Evolutionary conservation across 371 early-diverging fungal genomes (phyloP).

Genomic region (Batkoa obscura): DNA sequence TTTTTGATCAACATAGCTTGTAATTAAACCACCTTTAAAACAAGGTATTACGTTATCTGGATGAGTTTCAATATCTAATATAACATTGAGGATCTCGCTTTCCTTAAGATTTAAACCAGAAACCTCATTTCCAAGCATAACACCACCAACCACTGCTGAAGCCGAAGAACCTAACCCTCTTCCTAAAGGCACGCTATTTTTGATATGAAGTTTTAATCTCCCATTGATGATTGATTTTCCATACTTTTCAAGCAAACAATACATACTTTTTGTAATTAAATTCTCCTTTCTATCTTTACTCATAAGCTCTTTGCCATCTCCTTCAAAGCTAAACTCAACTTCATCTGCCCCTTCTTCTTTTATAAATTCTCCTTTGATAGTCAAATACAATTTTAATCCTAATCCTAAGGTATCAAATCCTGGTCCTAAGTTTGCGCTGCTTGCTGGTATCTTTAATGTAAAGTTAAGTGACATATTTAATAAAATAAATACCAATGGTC

Average conservation of each 20-base stretch:
- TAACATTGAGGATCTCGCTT: slow-evolving; percentile 67
- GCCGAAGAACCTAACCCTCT: slow-evolving; percentile 92
- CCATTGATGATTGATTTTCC: slow-evolving; percentile 9
- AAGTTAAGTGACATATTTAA: not conserved
- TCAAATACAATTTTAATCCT: slow-evolving; percentile 62
- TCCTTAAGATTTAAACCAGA: slow-evolving; percentile 40
- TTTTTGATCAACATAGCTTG: slow-evolving; percentile 17
- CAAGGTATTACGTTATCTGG: slow-evolving; percentile 93
- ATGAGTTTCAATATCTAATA: slow-evolving; percentile 79
- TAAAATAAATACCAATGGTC: too few relatives aligned
- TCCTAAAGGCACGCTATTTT: slow-evolving; percentile 81
- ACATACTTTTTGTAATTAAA: slow-evolving; percentile 75
- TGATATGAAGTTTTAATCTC: too few relatives aligned
- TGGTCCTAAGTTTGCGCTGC: slow-evolving; percentile 92
- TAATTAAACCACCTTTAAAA: slow-evolving; percentile 82
- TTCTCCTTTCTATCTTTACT: slow-evolving; percentile 58
- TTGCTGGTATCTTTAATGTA: slow-evolving; percentile 53
- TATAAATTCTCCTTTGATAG: slow-evolving; percentile 16
- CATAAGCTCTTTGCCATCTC: slow-evolving; percentile 58
- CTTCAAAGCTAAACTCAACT: slow-evolving; percentile 31
- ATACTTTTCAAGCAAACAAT: slow-evolving; percentile 57
- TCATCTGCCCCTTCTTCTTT: too few relatives aligned
- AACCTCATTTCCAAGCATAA: slow-evolving; percentile 57
- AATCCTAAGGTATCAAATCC: slow-evolving; percentile 91
- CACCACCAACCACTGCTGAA: slow-evolving; percentile 90